phyloP scores from a whole-genome alignment of 164 flowering plant genomes.

The Tetrastigma voinierianum region DNA sequence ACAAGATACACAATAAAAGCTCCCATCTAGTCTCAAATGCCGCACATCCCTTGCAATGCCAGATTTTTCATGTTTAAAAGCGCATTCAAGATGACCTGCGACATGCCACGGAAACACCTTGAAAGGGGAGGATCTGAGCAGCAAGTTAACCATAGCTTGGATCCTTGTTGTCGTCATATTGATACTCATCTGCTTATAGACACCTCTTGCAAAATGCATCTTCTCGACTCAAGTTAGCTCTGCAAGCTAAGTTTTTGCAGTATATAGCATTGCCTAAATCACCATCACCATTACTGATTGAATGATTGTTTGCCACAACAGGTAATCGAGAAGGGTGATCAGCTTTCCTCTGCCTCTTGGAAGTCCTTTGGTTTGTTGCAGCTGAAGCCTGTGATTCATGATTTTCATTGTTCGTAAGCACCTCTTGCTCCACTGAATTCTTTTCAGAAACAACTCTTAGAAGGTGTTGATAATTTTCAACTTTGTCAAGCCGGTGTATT shows the following conservation, averaged over 20 bases:
- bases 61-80: slow-evolving; percentile 60
- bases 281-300: slow-evolving; percentile 19
- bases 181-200: slow-evolving; percentile 84
- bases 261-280: slow-evolving; percentile 26
- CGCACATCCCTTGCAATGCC: slow-evolving; percentile 53
- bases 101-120: slow-evolving; percentile 72
- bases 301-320: slow-evolving; percentile 20
- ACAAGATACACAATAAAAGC: slow-evolving; percentile 77
- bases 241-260: slow-evolving; percentile 87
- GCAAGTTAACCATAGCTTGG: slow-evolving; percentile 94
- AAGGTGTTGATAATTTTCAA: slow-evolving; percentile 77
- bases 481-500: slow-evolving; percentile 88
- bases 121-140: slow-evolving; percentile 71
- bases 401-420: slow-evolving; percentile 14
- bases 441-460: slow-evolving; percentile 65
- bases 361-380: slow-evolving; percentile 26
- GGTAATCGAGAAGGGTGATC: slow-evolving; percentile 56
- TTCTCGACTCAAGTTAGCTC: slow-evolving; percentile 50
- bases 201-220: slow-evolving; percentile 90
- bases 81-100: slow-evolving; percentile 97
- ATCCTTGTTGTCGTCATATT: slow-evolving; percentile 95
- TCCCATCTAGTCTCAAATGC: slow-evolving; percentile 55
- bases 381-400: slow-evolving; percentile 31
- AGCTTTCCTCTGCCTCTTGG: slow-evolving; percentile 74
- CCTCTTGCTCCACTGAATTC: slow-evolving; percentile 31